These are phyloP conservation scores for Monosporascus sp. DNA, from an alignment of 2,329 filamentous ascomycete species.

Conservation along the genomic window DNA sequence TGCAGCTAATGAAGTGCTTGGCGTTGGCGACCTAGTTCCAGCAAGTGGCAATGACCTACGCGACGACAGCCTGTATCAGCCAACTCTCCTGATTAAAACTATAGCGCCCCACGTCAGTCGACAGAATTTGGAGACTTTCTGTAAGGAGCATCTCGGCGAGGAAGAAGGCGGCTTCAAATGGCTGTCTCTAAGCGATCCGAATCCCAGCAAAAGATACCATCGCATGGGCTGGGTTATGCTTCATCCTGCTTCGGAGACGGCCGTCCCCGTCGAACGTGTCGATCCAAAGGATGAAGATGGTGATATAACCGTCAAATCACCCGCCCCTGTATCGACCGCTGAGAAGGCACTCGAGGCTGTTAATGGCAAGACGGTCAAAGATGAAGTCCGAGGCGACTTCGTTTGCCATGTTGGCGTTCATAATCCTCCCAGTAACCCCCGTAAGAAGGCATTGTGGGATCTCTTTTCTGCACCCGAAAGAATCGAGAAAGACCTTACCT, in stretches of 20 bases:
- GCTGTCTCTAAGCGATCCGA: constrained; percentile 92
- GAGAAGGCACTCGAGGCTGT: constrained; percentile 90
- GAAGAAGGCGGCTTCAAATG: constrained; percentile 90
- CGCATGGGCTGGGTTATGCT: constrained; percentile 98
- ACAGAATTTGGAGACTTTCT: constrained; percentile 87
- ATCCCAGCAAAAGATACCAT: constrained; percentile 94
- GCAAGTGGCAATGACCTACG: constrained; percentile 78
- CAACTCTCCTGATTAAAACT: constrained; percentile 94
- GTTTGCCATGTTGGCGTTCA: constrained; percentile 96
- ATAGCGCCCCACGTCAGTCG: constrained; percentile 94
- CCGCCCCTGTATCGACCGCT: constrained; percentile 52
- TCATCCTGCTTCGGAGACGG: constrained; percentile 67
- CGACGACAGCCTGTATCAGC: constrained; percentile 82
- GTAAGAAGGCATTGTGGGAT: constrained; percentile 96
- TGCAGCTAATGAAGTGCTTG: constrained; percentile 84
- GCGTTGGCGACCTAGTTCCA: constrained; percentile 85
- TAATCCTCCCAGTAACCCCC: constrained; percentile 75
- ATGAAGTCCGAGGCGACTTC: constrained; percentile 90
- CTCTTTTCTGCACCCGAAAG: constrained; percentile 91
- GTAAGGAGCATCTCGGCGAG: constrained; percentile 88
- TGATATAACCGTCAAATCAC: constrained; percentile 49
- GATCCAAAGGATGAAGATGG: constrained; percentile 66
- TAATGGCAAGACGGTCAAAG: constrained; percentile 95
- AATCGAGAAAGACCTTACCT: constrained; percentile 80
- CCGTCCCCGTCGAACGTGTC: constrained; percentile 61